Base-by-base conservation (phyloP, 2,329 filamentous ascomycete genomes). In the Huntiella abstrusa region DNA sequence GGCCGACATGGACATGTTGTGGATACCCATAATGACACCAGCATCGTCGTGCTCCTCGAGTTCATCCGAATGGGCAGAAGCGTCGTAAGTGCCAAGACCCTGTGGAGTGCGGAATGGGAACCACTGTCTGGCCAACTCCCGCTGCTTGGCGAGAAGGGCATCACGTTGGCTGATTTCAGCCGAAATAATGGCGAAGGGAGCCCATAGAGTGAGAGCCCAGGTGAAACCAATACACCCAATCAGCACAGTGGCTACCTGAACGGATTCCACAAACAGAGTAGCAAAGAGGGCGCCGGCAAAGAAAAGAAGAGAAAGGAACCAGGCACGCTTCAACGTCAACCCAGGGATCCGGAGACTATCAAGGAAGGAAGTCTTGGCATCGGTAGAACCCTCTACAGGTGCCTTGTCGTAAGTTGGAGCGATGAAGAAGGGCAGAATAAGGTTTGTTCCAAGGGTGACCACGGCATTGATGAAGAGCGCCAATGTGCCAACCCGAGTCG, bases 151-250 rank as follows among this genome's bases (percentile, higher is more conserved):
- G 17, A 66, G 58, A 13, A 62, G 52, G 36, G 80, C 76, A 57
- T 94, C 83, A 4, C 85, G 78, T 50, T 79, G 82, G 51, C 81
- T 83, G 51, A 96, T 87, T 60, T 96, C 88, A 4, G 84, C 84
- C 40, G 84, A 86, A 58, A 96, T 95, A 54, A 96, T 82, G 35
- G 88, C 87, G 65, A 88, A 96, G 0, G 88, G 88, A 0, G 87
- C 88, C 88, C 88, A 96, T 19, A 92, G 74, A 2, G 86, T 86
- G 55, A 95, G 66, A 16, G 87, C 86, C 88, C 88, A 96, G 1
- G 84, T 86, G 49, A 96, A 77, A 33, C 88, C 88, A 41, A 93
- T 77, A 17, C 91, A 64, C 1, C 78, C 83, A 47, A 94, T 80
- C 33, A 94, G 70, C 1, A 75, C 68, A 0, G 83, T 93, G 1